Evolutionary conservation across 140 eudicot genomes (phyloP), one percentile per base, ranked within the genome.

Genomic region (Bidens hawaiensis): DNA sequence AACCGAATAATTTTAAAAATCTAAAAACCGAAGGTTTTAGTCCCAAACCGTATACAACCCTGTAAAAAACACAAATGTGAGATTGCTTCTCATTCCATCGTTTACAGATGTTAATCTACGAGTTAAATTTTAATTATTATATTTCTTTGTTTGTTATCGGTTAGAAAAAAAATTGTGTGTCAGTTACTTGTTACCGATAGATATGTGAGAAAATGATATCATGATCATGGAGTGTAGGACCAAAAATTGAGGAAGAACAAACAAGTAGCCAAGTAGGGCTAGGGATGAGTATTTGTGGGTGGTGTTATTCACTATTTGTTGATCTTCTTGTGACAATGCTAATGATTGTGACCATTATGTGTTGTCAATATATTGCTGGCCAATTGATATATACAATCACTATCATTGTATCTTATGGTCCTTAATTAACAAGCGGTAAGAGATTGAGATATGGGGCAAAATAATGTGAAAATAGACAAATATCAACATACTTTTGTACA

Each of bases 341-440:
- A 56, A 27, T 25, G 68, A 73, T 57, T 2, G 48, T 46, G 55
- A 73, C 55, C 16, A 64, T 43, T 65, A 58, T 57, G 52, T 47
- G 68, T 65, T 73, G 78, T 65, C 68, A 36, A 33, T 36, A 34
- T 26, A 12, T 73, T 19, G 62, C 58, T 65, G 73, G 78, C 57
- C 55, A 73, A 65, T 65, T 27, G 55, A 42, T 56, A 27, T 26
- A 47, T 18, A 65, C 73, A 47, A 65, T 65, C 78, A 21, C 51
- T 57, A 19, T 65, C 73, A 10, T 10, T 56, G 71, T 62, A 41
- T 56, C 36, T 34, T 36, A 55, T 65, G 62, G 68, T 19, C 57
- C 57, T 9, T 17, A 47, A 73, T 22, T 55, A 55, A 52, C 59
- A 30, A 10, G 53, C 48, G 54, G 25, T 34, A 17, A 40, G 15